These are phyloP conservation scores for Cytospora chrysosperma DNA, from an alignment of 2,329 filamentous ascomycete species.

Conservation along the genomic window DNA sequence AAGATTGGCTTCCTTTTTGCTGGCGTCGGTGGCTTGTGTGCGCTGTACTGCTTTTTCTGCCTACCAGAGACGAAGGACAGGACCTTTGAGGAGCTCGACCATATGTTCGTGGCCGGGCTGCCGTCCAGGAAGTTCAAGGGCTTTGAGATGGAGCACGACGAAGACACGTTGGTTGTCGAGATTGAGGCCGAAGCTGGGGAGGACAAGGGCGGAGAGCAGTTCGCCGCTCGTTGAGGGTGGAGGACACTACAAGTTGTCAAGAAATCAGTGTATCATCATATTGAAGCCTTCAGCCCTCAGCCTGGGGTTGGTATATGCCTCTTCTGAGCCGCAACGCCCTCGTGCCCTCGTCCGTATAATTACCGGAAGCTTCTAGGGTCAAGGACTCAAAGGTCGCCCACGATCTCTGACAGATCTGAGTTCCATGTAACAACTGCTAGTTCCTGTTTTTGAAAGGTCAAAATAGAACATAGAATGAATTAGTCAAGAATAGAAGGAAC, in stretches of 20 bases:
- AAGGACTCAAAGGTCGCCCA: no score
- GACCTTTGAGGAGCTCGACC: constrained; percentile 22
- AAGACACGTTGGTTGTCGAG: background rate
- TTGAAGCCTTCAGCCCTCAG: background rate
- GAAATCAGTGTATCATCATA: background rate
- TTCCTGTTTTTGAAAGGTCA: no score
- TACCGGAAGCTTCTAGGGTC: no score
- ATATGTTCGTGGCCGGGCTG: constrained; percentile 6
- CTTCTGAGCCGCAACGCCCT: no score
- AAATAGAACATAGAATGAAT: background rate
- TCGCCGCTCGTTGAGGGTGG: background rate
- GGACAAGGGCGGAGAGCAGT: background rate
- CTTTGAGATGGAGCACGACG: background rate
- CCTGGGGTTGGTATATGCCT: no score
- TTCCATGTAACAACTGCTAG: no score
- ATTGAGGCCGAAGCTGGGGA: background rate
- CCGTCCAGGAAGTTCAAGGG: constrained; percentile 16
- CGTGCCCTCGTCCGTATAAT: no score
- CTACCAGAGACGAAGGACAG: constrained; percentile 20
- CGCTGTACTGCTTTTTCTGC: constrained; percentile 31
- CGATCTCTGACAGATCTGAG: no score
- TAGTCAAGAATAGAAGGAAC: background rate
- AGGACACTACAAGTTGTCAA: background rate
- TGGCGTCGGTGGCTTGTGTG: constrained; percentile 28
- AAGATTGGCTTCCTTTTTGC: constrained; percentile 36